Base-by-base conservation (phyloP, 169 alveolate species). In the Fabrea salina region DNA sequence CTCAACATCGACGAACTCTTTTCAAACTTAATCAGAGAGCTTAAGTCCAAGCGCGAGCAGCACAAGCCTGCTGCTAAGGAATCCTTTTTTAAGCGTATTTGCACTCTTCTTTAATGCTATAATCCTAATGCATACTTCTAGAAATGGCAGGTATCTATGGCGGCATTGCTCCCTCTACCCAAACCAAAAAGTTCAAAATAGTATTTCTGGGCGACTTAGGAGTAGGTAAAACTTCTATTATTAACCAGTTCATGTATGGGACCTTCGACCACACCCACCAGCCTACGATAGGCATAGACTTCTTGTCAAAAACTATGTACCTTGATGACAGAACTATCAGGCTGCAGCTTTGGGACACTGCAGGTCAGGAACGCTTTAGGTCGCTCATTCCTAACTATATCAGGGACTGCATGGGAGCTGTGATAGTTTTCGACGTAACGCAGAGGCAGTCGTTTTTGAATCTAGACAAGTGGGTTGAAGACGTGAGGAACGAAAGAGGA, bases 261-360 rank as follows among this genome's bases (percentile, higher is more conserved):
- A 79, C 77, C 19, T 85, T 75, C 61, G 95, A 90, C 64, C 89
- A 81, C 0, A 67, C 51, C 70, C 66, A 85, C 50, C 58, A 85
- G 92, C 91, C 95, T 5, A 89, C 94, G 33, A 90, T 92, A 37
- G 95, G 95, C 5, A 91, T 88, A n/a, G 94, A 92, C 68, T 92
- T 92, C 82, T 82, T 92, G 64, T 90, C 95, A 7, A 92, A 92
- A 85, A 88, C 94, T n/a, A 66, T 92, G 80, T 87, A 85, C 78
- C 83, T 79, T 50, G 95, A 89, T 47, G 89, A 97, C 79, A 92
- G 96, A 74, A 96, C 98, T 4, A 96, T 98, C 58, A 92, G 99
- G 40, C 95, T 98, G 32, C 98, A 97, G 86, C 89, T 98, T 72
- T 98, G 99, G 99, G 99, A 98, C 86, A 98, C 99, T 22, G 99